Evolutionary conservation across 768 basidiomycete species (phyloP), one percentile per base, ranked within the genome.

Genomic region (Rhodotorula sphaerocarpa): DNA sequence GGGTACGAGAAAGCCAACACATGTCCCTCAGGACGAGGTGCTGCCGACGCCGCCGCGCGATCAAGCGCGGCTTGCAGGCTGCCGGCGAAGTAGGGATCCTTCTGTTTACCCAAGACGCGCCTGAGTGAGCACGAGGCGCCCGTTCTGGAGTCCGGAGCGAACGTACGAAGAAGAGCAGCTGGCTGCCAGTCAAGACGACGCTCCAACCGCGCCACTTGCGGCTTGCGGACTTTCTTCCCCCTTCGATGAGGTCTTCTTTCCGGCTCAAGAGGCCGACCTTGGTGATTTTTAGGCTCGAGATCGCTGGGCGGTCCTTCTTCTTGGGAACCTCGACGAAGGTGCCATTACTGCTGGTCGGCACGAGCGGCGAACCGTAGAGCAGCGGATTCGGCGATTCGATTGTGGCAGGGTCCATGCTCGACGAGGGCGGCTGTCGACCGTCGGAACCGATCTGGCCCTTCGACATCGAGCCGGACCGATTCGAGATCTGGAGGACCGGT

Each of bases 131-230:
- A 10, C 36, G 36, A 39, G 9, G 36, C 18, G 34, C n/a, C n/a
- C n/a, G n/a, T n/a, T n/a, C n/a, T n/a, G n/a, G n/a, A n/a, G n/a
- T n/a, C n/a, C n/a, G n/a, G n/a, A n/a, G n/a, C n/a, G n/a, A n/a
- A 67, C 71, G 61, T 30, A 72, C 71, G 77, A 90, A 91, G 74
- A 97, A 86, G 48, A 96, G 80, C 7, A 99, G 79, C 71, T 96
- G 93, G 7, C 90, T 91, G 30, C 84, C 86, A 6, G 90, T 91
- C 59, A 99, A 79, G 53, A 92, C 79, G 14, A 90, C 87, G 65
- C 83, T 85, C 81, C 85, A 92, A 16, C 82, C 76, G 70, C 81
- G 85, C 95, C 95, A 97, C 77, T 91, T 97, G 52, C 89, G 81
- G 71, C 81, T 85, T 50, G 78, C 76, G 1, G 84, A 78, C 70